Percentiles rank a stretch among this genome's conserved stretches.
These are phyloP conservation scores for Populus pruinosa DNA, from an alignment of 345 rosid species.

Conservation along the genomic window DNA sequence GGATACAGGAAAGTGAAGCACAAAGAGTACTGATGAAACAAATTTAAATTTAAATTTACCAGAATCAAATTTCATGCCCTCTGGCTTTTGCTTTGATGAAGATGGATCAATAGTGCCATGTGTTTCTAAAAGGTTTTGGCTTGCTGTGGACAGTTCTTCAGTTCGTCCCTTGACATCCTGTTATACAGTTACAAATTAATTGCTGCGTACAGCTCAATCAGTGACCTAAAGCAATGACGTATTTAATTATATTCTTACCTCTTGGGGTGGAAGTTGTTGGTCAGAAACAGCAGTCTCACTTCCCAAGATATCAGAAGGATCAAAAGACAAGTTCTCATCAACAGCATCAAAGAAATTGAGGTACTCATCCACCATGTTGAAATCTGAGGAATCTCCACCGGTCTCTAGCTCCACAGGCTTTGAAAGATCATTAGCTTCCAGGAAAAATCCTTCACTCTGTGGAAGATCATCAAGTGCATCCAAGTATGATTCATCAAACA, in stretches of 20 bases:
- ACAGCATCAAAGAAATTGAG: conserved; percentile 61
- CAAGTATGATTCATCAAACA: conserved; percentile 43
- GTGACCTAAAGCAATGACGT: background rate
- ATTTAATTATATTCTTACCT: conserved; percentile 33
- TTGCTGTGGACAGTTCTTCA: conserved; percentile 33
- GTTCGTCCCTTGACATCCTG: conserved; percentile 46
- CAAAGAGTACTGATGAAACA: background rate
- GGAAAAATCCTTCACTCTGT: conserved; percentile 45
- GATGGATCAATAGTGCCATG: conserved; percentile 42
- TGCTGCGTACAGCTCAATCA: background rate
- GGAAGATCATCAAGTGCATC: conserved; percentile 40
- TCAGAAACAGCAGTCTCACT: conserved; percentile 26
- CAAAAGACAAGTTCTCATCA: conserved; percentile 50
- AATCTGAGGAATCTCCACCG: conserved; percentile 27
- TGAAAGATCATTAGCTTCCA: conserved; percentile 70
- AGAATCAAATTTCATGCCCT: conserved; percentile 37
- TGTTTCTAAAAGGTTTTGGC: conserved; percentile 34
- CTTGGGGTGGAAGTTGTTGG: conserved; percentile 19
- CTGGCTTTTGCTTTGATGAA: conserved; percentile 50
- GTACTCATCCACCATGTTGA: conserved; percentile 61
- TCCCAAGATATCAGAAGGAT: conserved; percentile 47
- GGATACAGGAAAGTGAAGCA: background rate
- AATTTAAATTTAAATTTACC: conserved; percentile 35
- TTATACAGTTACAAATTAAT: conserved; percentile 11
- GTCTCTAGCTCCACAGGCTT: conserved; percentile 38